These are phyloP conservation scores for Salix arbutifolia DNA, from an alignment of 345 rosid species.

Conservation along the genomic window DNA sequence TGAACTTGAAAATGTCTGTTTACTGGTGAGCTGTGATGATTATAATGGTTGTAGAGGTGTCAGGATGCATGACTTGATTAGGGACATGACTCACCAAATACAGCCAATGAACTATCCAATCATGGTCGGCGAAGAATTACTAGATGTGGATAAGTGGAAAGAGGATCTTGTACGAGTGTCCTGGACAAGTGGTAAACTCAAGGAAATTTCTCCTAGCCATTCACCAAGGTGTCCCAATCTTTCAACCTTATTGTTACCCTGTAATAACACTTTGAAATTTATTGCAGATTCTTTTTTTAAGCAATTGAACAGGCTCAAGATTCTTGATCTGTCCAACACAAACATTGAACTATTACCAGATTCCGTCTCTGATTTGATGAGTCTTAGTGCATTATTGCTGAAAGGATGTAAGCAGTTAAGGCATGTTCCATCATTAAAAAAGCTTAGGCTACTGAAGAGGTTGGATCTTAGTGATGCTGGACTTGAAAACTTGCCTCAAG, in stretches of 20 bases:
- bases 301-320: neutral
- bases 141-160: neutral
- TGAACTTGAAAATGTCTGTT: conserved; percentile 5
- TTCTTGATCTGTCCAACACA: neutral
- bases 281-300: conserved; percentile 1
- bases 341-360: conserved; percentile 6
- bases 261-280: neutral
- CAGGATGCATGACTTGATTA: conserved; percentile 23
- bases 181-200: neutral
- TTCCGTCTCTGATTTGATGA: conserved; percentile 7
- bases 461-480: conserved; percentile 6
- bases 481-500: conserved; percentile 16
- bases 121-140: neutral
- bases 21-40: conserved; percentile 12
- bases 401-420: neutral
- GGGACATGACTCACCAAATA: conserved; percentile 17
- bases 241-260: neutral
- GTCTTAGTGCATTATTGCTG: conserved; percentile 18
- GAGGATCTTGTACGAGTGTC: conserved; percentile 18
- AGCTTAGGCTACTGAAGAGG: conserved; percentile 4
- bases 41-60: neutral
- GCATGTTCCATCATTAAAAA: conserved; percentile 19
- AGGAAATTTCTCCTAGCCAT: neutral
- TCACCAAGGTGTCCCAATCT: conserved; percentile 13
- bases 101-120: neutral